These are phyloP conservation scores for Vairimorpha ceranae DNA, from an alignment of 371 early-diverging fungal species.

Conservation along the genomic window DNA sequence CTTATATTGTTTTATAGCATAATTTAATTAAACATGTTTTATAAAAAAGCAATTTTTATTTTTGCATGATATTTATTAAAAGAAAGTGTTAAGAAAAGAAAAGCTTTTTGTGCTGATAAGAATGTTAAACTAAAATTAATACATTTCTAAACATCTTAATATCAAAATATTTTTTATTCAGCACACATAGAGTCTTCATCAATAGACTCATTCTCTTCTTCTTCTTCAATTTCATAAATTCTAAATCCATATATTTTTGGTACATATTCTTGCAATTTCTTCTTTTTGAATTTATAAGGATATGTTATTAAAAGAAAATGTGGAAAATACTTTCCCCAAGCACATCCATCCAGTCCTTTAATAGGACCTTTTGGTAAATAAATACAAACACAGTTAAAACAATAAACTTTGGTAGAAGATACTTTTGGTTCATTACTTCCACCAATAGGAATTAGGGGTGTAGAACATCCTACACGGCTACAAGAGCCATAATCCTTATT, in stretches of 20 bases:
- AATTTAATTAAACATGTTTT: background rate
- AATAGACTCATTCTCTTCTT: conserved; percentile 25
- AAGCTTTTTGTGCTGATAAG: too few species aligned
- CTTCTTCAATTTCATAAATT: conserved; percentile 58
- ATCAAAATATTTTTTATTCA: background rate
- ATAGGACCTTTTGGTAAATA: conserved; percentile 73
- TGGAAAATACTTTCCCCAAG: conserved; percentile 89
- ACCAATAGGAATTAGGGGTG: conserved; percentile 73
- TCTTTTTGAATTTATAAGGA: conserved; percentile 65
- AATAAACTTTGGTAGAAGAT: conserved; percentile 65
- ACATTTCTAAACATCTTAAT: background rate
- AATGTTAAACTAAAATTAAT: background rate
- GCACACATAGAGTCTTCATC: conserved; percentile 6
- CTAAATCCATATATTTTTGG: conserved; percentile 91
- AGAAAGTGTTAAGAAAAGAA: too few species aligned
- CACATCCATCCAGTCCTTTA: conserved; percentile 77
- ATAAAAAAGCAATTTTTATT: background rate
- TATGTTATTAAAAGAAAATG: conserved; percentile 83
- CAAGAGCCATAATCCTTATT: conserved; percentile 83
- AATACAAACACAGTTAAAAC: conserved; percentile 73
- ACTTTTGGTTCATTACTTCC: conserved; percentile 72
- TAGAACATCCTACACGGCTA: conserved; percentile 77
- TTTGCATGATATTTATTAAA: background rate
- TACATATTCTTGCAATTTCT: conserved; percentile 69
- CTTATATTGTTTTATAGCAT: too few species aligned